Evolutionary conservation across 2,329 filamentous ascomycete species (phyloP), one percentile per base, ranked within the genome.

Genomic region (Hypoxylon rubiginosum): DNA sequence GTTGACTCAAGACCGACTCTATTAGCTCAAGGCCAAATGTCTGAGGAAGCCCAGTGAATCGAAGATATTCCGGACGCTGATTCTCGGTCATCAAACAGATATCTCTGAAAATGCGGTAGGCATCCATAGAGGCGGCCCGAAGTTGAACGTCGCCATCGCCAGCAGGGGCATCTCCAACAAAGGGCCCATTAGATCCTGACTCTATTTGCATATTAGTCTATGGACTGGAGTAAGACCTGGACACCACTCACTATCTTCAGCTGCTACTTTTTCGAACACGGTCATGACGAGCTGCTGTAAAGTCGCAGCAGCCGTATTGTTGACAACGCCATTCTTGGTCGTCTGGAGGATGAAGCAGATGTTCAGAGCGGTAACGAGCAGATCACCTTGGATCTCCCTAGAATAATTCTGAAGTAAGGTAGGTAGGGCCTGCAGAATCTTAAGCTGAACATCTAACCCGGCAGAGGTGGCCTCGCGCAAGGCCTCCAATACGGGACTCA

Each of bases 241-340:
- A 4, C 5, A 11, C n/a, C 11, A 84, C 88, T 77, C 80, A 91
- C 90, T 90, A 77, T 97, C 94, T 82, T 97, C 94, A 5, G 83
- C 82, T 0, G 90, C 87, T 1, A 97, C 93, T 77, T 97, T 96
- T 77, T 98, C 96, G 79, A 97, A 98, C 0, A 97, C 92, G 0
- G 92, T 91, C 32, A 96, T 93, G 7, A 98, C 90, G 13, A 99
- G 86, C 78, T 98, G 96, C 79, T 97, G 95, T 58, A 99, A 83
- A 1, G 96, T 98, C n/a, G 96, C 96, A 26, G 95, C 93, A 9
- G 96, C 96, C 0, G 97, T 98, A 73, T 97, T 97, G 76, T 95
- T 97, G 72, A 99, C 94, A 55, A 97, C 94, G 26, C 91, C 89
- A 81, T 94, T 97, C 81, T 97, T 98, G 79, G 92, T 96, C 61